These are phyloP conservation scores for Kickxella alabastrina DNA, from an alignment of 192 early-diverging fungal genomes.

Conservation along the genomic window DNA sequence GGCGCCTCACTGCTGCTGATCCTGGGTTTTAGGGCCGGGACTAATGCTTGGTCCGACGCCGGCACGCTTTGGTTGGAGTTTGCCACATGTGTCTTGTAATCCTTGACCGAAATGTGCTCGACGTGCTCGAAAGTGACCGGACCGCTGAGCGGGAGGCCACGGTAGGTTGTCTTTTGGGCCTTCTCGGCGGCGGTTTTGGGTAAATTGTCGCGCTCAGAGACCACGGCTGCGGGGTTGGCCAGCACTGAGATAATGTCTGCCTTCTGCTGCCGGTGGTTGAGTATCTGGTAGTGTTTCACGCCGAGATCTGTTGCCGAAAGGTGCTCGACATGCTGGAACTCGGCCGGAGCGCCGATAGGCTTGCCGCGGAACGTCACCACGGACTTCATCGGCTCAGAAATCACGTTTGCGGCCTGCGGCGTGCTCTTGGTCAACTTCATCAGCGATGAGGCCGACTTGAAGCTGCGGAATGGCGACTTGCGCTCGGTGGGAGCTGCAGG, in stretches of 20 bases:
- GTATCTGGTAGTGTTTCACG: conserved; percentile 48
- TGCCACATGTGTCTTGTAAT: conserved; percentile 36
- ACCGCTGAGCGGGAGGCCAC: conserved; percentile 43
- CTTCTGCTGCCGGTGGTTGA: conserved; percentile 50
- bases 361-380: conserved; percentile 24
- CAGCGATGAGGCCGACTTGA: conserved; percentile 32
- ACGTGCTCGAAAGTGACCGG: conserved; percentile 47
- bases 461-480: conserved; percentile 31
- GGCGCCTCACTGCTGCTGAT: neutral
- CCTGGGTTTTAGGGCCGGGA: neutral
- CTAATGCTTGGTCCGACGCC: neutral
- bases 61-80: conserved; percentile 3
- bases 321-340: conserved; percentile 47
- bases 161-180: conserved; percentile 31
- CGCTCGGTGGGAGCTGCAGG: neutral
- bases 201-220: neutral
- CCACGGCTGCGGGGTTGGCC: conserved; percentile 11
- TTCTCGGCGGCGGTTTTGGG: conserved; percentile 3
- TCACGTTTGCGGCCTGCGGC: neutral
- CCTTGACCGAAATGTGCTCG: conserved; percentile 44
- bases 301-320: conserved; percentile 31
- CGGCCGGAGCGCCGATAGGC: conserved; percentile 34
- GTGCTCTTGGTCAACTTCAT: neutral
- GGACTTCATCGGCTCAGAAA: conserved; percentile 11
- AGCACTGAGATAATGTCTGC: conserved; percentile 44